phyloP scores from a whole-genome alignment of 1,139 yeast species.

The Yamadazyma sp. region DNA sequence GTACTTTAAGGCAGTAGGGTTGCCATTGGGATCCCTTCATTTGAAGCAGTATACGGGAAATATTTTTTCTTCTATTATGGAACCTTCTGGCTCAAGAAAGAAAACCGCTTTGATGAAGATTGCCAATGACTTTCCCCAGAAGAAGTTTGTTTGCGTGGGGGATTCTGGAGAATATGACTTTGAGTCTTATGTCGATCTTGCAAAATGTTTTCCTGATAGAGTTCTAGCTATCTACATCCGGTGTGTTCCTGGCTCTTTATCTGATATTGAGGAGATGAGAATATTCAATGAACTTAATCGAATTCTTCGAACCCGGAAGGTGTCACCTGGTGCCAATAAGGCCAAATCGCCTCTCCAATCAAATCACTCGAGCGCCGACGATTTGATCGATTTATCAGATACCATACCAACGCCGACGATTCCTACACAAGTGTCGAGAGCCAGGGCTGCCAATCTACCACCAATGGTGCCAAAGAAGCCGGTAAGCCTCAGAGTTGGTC shows the following conservation, averaged over 20 bases:
- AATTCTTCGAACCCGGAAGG: conserved; percentile 9
- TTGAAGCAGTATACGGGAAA: conserved; percentile 86
- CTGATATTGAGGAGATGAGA: conserved; percentile 48
- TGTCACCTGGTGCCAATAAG: not conserved
- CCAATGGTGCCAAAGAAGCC: conserved; percentile 47
- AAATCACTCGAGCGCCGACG: conserved; percentile 10
- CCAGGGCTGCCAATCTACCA: conserved; percentile 25
- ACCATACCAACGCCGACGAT: conserved; percentile 11
- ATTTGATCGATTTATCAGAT: conserved; percentile 39
- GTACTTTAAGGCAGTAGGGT: conserved; percentile 52
- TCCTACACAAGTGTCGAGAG: conserved; percentile 3
- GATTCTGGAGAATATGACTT: conserved; percentile 96
- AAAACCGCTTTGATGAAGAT: conserved; percentile 61
- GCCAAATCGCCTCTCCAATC: no score
- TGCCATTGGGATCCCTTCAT: conserved; percentile 80
- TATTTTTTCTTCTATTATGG: conserved; percentile 74
- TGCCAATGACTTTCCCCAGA: conserved; percentile 71
- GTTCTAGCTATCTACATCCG: conserved; percentile 78
- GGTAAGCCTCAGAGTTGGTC: conserved; percentile 20
- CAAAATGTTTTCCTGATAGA: conserved; percentile 58
- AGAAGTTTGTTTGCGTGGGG: conserved; percentile 81
- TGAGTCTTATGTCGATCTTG: conserved; percentile 82
- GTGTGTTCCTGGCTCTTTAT: conserved; percentile 69
- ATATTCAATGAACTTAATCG: conserved; percentile 36
- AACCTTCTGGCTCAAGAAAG: conserved; percentile 84